Evolutionary conservation across 768 basidiomycete species (phyloP).

Genomic region (Leccinellum albellum): DNA sequence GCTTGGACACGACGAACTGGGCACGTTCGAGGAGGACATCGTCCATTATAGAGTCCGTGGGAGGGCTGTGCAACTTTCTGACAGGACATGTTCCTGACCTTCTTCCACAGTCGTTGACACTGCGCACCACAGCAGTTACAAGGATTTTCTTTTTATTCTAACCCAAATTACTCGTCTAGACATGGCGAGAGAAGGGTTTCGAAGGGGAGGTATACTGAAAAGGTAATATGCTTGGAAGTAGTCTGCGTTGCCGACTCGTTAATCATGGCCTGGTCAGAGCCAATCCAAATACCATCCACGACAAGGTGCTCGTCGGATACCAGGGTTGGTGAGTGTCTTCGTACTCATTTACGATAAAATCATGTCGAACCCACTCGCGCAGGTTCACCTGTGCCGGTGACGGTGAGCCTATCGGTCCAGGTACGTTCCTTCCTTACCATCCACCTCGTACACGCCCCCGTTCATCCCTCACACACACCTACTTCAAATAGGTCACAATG

Average conservation of each 20-base stretch:
- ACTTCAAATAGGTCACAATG: constrained; percentile 56
- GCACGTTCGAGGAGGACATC: constrained; percentile 32
- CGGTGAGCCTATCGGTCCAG: constrained; percentile 62
- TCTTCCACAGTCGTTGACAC: too few species aligned
- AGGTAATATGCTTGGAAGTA: background rate
- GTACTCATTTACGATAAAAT: too few species aligned
- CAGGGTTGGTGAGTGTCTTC: constrained; percentile 67
- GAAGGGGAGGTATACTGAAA: background rate
- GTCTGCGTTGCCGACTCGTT: background rate
- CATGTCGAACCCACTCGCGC: background rate
- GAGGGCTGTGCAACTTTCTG: background rate
- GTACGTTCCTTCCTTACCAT: constrained; percentile 34
- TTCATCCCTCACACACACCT: background rate
- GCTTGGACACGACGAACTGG: constrained; percentile 32
- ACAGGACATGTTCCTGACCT: too few species aligned
- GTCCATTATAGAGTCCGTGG: constrained; percentile 28
- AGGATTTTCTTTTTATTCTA: too few species aligned
- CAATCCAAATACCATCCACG: constrained; percentile 71
- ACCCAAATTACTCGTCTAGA: too few species aligned
- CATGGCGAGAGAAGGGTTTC: background rate
- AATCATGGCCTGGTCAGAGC: constrained; percentile 37
- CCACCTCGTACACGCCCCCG: background rate
- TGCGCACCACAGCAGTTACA: too few species aligned
- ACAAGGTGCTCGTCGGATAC: constrained; percentile 83
- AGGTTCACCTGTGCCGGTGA: constrained; percentile 76